Evolutionary conservation across 2,329 filamentous ascomycete genomes (phyloP).

Genomic region (Plectosphaerella cucumerina): DNA sequence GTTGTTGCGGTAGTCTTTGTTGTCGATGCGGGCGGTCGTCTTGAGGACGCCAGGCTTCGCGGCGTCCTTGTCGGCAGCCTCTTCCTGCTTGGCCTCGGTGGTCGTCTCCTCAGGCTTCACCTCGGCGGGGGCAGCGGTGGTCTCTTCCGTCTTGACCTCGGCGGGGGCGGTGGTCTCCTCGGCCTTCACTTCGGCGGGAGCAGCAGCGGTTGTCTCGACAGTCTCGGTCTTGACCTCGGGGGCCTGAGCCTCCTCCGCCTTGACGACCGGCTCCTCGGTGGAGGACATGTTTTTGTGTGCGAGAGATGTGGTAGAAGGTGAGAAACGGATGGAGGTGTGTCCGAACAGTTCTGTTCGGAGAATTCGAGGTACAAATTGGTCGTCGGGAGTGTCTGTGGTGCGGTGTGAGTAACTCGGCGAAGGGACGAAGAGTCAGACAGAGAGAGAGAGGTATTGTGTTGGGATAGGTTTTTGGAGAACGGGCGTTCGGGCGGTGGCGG

Average conservation of each 20-base stretch:
- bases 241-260: slow-evolving; percentile 16
- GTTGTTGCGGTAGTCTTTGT: slow-evolving; percentile 47
- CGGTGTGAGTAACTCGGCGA: too few species aligned
- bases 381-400: too few species aligned
- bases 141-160: slow-evolving; percentile 7
- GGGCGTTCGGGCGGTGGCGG: too few species aligned
- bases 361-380: too few species aligned
- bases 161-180: slow-evolving; percentile 16
- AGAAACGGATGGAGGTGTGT: too few species aligned
- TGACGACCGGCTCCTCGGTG: slow-evolving; percentile 14
- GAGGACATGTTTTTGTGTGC: background rate
- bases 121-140: background rate
- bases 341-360: too few species aligned
- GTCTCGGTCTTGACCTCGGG: slow-evolving; percentile 15
- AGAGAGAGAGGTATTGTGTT: too few species aligned
- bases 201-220: too few species aligned
- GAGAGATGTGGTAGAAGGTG: too few species aligned
- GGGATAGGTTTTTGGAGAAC: too few species aligned
- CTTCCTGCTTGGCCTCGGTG: background rate
- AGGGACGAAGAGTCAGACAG: too few species aligned
- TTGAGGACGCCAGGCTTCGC: slow-evolving; percentile 32
- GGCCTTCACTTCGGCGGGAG: slow-evolving; percentile 14
- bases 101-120: slow-evolving; percentile 4
- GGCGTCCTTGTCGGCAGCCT: slow-evolving; percentile 8
- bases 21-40: slow-evolving; percentile 36